phyloP scores from a whole-genome alignment of 129 eudicot genomes.

The Arctium minus region DNA sequence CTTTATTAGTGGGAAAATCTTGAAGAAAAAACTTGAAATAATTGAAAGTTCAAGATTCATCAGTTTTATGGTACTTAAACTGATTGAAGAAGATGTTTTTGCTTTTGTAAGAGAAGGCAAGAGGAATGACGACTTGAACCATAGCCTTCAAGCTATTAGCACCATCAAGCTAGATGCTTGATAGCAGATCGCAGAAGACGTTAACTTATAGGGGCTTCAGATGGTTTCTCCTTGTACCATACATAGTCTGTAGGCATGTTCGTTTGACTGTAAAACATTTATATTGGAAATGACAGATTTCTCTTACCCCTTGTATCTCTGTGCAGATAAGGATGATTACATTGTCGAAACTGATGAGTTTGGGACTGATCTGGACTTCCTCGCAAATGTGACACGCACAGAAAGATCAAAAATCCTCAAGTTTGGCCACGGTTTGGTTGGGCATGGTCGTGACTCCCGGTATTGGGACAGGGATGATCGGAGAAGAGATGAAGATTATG shows the following conservation, averaged over 20 bases:
- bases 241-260: neutral
- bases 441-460: slow-evolving; percentile 89
- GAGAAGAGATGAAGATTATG: slow-evolving; percentile 97
- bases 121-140: neutral
- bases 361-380: slow-evolving; percentile 75
- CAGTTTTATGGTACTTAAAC: neutral
- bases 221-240: neutral
- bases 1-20: neutral
- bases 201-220: neutral
- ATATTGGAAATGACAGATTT: slow-evolving; percentile 2
- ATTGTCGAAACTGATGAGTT: slow-evolving; percentile 44
- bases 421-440: slow-evolving; percentile 80
- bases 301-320: neutral
- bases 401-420: slow-evolving; percentile 51
- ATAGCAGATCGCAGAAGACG: neutral
- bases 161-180: slow-evolving; percentile 9
- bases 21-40: neutral
- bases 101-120: neutral
- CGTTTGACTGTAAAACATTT: neutral
- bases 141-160: neutral
- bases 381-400: slow-evolving; percentile 80
- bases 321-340: slow-evolving; percentile 50
- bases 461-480: slow-evolving; percentile 98
- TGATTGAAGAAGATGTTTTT: slow-evolving; percentile 1
- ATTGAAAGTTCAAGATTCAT: slow-evolving; percentile 2